These are phyloP conservation scores for Sarocladium oryzae DNA, from an alignment of 2,329 filamentous ascomycete species.

Conservation along the genomic window DNA sequence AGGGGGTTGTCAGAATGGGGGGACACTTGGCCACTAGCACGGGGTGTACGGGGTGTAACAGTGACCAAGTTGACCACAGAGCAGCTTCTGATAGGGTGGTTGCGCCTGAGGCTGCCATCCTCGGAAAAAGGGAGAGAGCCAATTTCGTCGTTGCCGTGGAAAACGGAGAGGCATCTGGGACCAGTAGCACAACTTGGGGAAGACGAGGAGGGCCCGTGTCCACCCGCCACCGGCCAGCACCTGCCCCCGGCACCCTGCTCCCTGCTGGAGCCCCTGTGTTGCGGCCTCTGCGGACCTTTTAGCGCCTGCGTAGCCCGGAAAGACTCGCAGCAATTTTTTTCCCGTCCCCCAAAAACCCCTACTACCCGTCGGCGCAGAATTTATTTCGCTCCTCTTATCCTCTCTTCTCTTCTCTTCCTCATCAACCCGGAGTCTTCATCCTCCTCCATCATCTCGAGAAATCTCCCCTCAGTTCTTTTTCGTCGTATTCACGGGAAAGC, in stretches of 20 bases:
- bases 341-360: constrained; percentile 29
- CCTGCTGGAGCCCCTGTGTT: constrained; percentile 17
- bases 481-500: constrained; percentile 38
- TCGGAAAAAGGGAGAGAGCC: constrained; percentile 9
- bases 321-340: constrained; percentile 52
- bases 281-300: constrained; percentile 13
- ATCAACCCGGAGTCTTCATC: constrained; percentile 9
- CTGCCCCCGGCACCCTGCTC: constrained; percentile 20
- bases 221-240: constrained; percentile 9
- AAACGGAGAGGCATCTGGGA: constrained; percentile 15
- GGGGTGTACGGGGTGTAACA: not conserved
- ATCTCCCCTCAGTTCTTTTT: constrained; percentile 59
- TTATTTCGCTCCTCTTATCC: constrained; percentile 34
- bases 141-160: constrained; percentile 24
- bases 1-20: not conserved
- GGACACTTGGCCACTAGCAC: constrained; percentile 4
- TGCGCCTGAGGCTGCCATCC: constrained; percentile 27
- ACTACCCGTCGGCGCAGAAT: constrained; percentile 36
- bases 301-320: constrained; percentile 32
- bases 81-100: not conserved
- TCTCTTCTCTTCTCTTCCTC: constrained; percentile 8
- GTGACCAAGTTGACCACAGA: constrained; percentile 2
- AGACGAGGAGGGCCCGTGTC: constrained; percentile 7
- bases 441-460: constrained; percentile 34
- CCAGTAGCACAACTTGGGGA: constrained; percentile 5